A percentile compares a stretch with the other conserved stretches of the same genome.
Conservation (phyloP, 2,329 filamentous ascomycete genomes). For the Fusarium denticulatum region DNA sequence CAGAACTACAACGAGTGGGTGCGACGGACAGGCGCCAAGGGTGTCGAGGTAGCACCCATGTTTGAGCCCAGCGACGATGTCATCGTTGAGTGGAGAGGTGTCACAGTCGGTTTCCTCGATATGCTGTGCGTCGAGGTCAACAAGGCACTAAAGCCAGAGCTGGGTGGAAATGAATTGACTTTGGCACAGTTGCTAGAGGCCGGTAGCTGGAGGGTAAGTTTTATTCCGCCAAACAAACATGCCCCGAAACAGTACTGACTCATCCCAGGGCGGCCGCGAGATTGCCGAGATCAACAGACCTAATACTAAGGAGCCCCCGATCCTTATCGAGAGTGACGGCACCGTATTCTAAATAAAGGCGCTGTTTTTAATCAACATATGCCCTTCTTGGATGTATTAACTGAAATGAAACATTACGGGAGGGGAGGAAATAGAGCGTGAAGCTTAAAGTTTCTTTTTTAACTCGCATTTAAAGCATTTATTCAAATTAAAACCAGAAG, state of each 20-base stretch:
- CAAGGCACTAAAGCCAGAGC: constrained; percentile 55
- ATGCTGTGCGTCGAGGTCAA: constrained; percentile 57
- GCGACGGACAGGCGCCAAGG: constrained; percentile 73
- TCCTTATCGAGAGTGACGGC: constrained; percentile 94
- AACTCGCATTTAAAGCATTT: constrained; percentile 36
- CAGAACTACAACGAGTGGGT: constrained; percentile 72
- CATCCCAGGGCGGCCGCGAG: constrained; percentile 83
- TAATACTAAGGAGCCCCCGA: constrained; percentile 95
- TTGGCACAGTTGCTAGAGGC: constrained; percentile 93
- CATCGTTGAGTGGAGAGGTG: constrained; percentile 72
- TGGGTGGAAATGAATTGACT: constrained; percentile 77
- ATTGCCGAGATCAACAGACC: constrained; percentile 94
- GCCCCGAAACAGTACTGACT: constrained; percentile 30
- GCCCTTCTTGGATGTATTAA: constrained; percentile 32
- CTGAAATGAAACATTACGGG: constrained; percentile 34
- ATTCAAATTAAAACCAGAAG: constrained; percentile 29
- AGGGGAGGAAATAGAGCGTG: constrained; percentile 20
- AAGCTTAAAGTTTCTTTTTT: constrained; percentile 12
- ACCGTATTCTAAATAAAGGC: constrained; percentile 79
- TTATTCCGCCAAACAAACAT: not conserved
- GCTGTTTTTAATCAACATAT: constrained; percentile 1
- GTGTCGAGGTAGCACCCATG: constrained; percentile 64
- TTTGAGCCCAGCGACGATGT: constrained; percentile 70
- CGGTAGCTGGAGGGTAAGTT: constrained; percentile 93
- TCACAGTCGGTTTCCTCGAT: constrained; percentile 70